Evolutionary conservation across 768 basidiomycete genomes (phyloP).

Genomic region (Suillus subaureus): DNA sequence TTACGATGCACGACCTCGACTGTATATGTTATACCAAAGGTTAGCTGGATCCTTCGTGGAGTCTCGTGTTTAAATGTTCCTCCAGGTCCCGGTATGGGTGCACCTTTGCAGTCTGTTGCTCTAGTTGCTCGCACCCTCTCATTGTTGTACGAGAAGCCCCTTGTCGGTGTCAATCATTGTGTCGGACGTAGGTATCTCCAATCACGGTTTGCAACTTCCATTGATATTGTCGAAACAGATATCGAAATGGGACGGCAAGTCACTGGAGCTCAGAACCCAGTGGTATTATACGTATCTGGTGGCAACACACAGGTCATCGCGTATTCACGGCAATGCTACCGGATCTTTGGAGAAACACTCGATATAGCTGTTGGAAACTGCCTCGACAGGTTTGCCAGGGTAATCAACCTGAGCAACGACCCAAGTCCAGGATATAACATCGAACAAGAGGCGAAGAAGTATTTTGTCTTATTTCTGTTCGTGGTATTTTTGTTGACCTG

Average conservation of each 20-base stretch:
- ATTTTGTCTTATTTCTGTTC: slow-evolving; percentile 7
- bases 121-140: slow-evolving; percentile 91
- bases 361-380: slow-evolving; percentile 99
- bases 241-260: slow-evolving; percentile 99
- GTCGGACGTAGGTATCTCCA: slow-evolving; percentile 76
- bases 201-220: neutral
- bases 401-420: slow-evolving; percentile 93
- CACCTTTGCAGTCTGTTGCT: slow-evolving; percentile 92
- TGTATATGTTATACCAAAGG: slow-evolving; percentile 99
- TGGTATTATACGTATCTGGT: slow-evolving; percentile 97
- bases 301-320: slow-evolving; percentile 99
- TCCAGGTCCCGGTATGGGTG: slow-evolving; percentile 98
- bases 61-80: neutral
- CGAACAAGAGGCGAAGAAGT: slow-evolving; percentile 94
- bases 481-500: slow-evolving; percentile 3
- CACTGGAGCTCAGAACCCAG: slow-evolving; percentile 91
- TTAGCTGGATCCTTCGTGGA: slow-evolving; percentile 31
- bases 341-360: slow-evolving; percentile 98
- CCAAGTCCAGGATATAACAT: slow-evolving; percentile 97
- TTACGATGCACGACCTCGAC: slow-evolving; percentile 79
- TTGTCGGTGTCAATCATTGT: slow-evolving; percentile 99
- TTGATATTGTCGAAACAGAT: slow-evolving; percentile 50
- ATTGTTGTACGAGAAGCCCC: slow-evolving; percentile 84
- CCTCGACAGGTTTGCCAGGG: slow-evolving; percentile 93
- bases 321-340: slow-evolving; percentile 95